Evolutionary conservation across 1,284 basidiomycete genomes (phyloP).

Genomic region (Boletus sp.): DNA sequence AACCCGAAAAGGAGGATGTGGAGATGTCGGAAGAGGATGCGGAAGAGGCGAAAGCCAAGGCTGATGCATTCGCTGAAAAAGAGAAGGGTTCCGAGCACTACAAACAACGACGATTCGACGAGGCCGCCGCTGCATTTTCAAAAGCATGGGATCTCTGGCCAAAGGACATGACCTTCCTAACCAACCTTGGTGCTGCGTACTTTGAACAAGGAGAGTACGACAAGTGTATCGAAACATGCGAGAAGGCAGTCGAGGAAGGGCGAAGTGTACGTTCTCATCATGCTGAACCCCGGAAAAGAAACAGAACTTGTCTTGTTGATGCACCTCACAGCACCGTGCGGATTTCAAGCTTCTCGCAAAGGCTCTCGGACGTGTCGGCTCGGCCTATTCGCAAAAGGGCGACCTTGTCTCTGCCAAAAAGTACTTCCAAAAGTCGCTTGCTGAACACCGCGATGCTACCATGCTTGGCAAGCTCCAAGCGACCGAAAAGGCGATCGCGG

Average conservation of each 20-base stretch:
- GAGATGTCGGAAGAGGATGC: slow-evolving; percentile 59
- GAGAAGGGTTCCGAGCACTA: slow-evolving; percentile 78
- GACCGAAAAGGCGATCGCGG: slow-evolving; percentile 75
- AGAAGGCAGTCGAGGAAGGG: slow-evolving; percentile 94
- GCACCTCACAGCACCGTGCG: slow-evolving; percentile 54
- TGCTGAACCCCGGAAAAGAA: not conserved
- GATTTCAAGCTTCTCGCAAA: slow-evolving; percentile 82
- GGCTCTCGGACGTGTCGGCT: slow-evolving; percentile 88
- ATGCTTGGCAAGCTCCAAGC: slow-evolving; percentile 89
- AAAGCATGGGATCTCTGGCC: slow-evolving; percentile 93
- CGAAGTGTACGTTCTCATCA: slow-evolving; percentile 49
- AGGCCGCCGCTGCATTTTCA: slow-evolving; percentile 69
- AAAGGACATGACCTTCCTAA: slow-evolving; percentile 92
- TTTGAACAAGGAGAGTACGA: slow-evolving; percentile 93
- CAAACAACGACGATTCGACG: slow-evolving; percentile 79
- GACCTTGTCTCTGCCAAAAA: slow-evolving; percentile 82
- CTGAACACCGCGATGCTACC: slow-evolving; percentile 95
- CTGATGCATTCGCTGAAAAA: slow-evolving; percentile 75
- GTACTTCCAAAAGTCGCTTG: slow-evolving; percentile 87
- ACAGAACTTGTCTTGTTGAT: slow-evolving; percentile 4
- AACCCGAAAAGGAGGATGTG: slow-evolving; percentile 48
- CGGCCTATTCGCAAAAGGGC: slow-evolving; percentile 79
- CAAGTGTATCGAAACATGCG: slow-evolving; percentile 86
- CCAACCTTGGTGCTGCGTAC: slow-evolving; percentile 83
- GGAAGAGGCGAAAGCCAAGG: slow-evolving; percentile 66